Evolutionary conservation across 2,329 filamentous ascomycete species (phyloP).

Genomic region (Fusarium vanettenii): DNA sequence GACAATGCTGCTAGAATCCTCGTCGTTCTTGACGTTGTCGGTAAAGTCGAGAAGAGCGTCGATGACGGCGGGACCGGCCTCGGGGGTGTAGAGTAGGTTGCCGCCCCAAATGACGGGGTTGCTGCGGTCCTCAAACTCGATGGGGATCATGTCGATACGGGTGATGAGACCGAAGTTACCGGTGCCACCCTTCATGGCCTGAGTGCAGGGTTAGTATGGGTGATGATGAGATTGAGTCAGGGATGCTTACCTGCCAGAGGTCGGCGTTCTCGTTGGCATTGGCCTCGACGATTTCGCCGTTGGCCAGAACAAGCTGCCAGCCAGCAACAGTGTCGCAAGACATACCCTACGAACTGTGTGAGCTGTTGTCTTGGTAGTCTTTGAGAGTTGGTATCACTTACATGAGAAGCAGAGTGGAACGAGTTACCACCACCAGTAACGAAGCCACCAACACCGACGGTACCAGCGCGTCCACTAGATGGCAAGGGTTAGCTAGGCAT

Average conservation of each 20-base stretch:
- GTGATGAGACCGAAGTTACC: conserved; percentile 58
- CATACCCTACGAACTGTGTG: conserved; percentile 28
- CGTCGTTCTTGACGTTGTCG: conserved; percentile 46
- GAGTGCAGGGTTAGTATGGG: not conserved
- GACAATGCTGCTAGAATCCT: conserved; percentile 48
- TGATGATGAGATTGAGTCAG: not conserved
- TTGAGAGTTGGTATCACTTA: not conserved
- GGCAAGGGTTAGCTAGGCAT: not conserved
- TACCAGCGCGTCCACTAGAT: conserved; percentile 48
- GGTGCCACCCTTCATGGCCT: conserved; percentile 59
- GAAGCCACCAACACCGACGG: conserved; percentile 51
- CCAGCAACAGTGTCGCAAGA: conserved; percentile 56
- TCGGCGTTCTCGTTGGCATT: conserved; percentile 53
- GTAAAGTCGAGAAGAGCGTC: conserved; percentile 50
- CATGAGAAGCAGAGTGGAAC: conserved; percentile 48
- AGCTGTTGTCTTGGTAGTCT: not conserved
- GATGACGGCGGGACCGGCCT: conserved; percentile 35
- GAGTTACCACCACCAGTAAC: conserved; percentile 52
- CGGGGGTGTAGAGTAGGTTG: conserved; percentile 42
- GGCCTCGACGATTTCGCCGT: conserved; percentile 56
- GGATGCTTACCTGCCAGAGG: conserved; percentile 50
- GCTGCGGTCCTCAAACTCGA: conserved; percentile 41
- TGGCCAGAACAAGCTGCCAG: conserved; percentile 58
- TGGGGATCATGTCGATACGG: conserved; percentile 47
- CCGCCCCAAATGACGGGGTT: conserved; percentile 48